Evolutionary conservation across 495 filamentous ascomycete genomes (phyloP), one percentile per base, ranked within the genome.

Genomic region (Podospora anserina): DNA sequence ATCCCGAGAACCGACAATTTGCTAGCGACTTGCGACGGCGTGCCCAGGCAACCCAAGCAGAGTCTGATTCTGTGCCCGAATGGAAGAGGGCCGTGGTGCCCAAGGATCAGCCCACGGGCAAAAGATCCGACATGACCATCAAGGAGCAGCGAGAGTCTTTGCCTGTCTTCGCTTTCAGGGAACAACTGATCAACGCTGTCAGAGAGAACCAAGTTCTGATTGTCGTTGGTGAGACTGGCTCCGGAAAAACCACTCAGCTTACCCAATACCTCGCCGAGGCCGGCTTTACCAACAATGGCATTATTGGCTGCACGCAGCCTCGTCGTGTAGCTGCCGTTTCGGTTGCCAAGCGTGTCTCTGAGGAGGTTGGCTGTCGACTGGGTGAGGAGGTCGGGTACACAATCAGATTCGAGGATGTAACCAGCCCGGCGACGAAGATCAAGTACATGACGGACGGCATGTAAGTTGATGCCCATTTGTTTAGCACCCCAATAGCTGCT

Each of bases 391-490:
- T 99, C 69, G 95, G 95, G 57, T 99, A 98, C 73, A 97, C 93
- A 0, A 97, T 99, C 76, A 90, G 95, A 76, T 99, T 99, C 76
- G 95, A 99, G 75, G 96, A 99, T 74, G 91, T 88, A 74, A 97
- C 95, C 0, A 91, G 89, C 70, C 89, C 93, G 1, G 88, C 91
- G 16, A 99, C 95, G 15, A 90, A 89, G 76, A 97, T 99, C 82
- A 98, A 98, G 80, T 99, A 98, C 80, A 97, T 98, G 94, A 99
- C 95, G 15, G 95, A 99, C 70, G 95, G 95, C 78, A 99, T 98
- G 91, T 72, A 49, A 49, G 67, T 62, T 34, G 15, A 11, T 2
- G 11, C 27, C 9, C 34, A 13, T 3, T 32, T 20, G 16, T 6
- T 13, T 27, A 44, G n/a, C 20, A 18, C 16, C 34, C 15, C 0